phyloP scores from a whole-genome alignment of 2,329 filamentous ascomycete species.

The Diaporthe australafricana region DNA sequence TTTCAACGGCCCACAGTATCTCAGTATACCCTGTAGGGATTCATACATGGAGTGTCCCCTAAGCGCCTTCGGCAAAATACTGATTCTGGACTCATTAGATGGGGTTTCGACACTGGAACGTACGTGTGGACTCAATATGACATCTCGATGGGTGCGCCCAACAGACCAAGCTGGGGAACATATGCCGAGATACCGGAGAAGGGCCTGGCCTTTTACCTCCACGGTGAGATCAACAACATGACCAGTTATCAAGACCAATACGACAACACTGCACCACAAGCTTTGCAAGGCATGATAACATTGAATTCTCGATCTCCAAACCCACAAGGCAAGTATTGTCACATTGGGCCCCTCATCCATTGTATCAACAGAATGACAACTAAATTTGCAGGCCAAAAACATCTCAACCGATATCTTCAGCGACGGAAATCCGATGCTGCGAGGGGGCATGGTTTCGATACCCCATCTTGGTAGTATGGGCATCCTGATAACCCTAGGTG shows the following conservation, averaged over 20 bases:
- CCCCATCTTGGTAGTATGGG: not conserved
- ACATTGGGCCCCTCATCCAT: not conserved
- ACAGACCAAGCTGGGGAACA: not conserved
- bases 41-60: not conserved
- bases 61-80: accelerated
- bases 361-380: not conserved
- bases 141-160: not conserved
- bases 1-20: not conserved
- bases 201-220: not conserved
- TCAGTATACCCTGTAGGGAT: not conserved
- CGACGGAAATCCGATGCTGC: not conserved
- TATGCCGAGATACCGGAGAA: not conserved
- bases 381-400: not conserved
- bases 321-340: not conserved
- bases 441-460: not conserved
- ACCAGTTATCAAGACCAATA: not conserved
- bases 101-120: not conserved
- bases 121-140: not conserved
- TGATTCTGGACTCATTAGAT: not conserved
- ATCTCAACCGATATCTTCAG: not conserved
- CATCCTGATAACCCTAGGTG: not conserved
- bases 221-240: not conserved
- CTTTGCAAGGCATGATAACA: not conserved
- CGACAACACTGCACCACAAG: not conserved
- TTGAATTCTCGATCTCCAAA: not conserved